phyloP scores from a whole-genome alignment of 1,284 basidiomycete species.

The Ceratobasidium sp. region DNA sequence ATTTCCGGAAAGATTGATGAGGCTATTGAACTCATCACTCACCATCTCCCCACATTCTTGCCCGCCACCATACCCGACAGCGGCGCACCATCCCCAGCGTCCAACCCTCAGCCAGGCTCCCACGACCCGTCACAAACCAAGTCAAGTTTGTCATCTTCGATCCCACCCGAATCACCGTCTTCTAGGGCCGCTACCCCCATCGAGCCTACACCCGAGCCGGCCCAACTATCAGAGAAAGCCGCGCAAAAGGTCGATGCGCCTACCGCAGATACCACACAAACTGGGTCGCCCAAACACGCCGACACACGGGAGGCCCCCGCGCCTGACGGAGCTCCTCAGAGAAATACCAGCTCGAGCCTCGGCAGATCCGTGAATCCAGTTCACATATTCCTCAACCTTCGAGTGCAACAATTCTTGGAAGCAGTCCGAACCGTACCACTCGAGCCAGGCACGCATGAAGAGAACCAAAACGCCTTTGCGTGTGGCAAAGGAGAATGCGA shows the following conservation, averaged over 20 bases:
- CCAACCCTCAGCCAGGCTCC: conserved; percentile 11
- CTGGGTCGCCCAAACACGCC: conserved; percentile 5
- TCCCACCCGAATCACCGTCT: background rate
- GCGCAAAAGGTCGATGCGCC: conserved; percentile 16
- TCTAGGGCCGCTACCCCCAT: conserved; percentile 28
- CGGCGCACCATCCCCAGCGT: background rate
- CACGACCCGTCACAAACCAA: conserved; percentile 22
- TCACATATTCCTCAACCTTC: conserved; percentile 82
- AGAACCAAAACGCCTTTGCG: background rate
- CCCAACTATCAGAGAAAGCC: conserved; percentile 9
- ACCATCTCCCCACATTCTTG: conserved; percentile 28
- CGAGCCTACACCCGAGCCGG: background rate
- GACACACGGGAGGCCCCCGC: background rate
- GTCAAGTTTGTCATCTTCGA: background rate
- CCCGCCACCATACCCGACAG: background rate
- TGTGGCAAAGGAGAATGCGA: background rate
- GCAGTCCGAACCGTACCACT: conserved; percentile 77
- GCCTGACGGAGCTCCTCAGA: background rate
- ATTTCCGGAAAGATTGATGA: conserved; percentile 25
- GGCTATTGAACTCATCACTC: conserved; percentile 32
- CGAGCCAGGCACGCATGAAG: conserved; percentile 39
- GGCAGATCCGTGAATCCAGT: conserved; percentile 67
- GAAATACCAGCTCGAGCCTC: conserved; percentile 4
- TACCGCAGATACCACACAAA: background rate
- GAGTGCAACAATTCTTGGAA: conserved; percentile 85